phyloP scores from a whole-genome alignment of 2,329 filamentous ascomycete genomes.

The Rasamsonia emersonii region DNA sequence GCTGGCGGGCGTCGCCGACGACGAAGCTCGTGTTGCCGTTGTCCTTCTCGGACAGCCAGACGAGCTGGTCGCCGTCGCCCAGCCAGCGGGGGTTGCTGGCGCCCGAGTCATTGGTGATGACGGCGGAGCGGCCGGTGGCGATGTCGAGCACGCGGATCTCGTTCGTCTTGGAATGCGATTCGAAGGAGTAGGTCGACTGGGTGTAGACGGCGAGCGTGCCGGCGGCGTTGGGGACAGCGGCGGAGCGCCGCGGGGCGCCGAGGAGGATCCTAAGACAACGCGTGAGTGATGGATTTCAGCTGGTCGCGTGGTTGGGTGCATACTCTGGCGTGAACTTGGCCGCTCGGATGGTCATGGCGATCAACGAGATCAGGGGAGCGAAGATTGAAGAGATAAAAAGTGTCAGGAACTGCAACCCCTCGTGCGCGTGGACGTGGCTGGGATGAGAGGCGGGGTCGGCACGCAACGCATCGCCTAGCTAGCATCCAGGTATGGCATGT shows the following conservation, averaged over 20 bases:
- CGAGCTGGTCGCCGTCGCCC: constrained; percentile 32
- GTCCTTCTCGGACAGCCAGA: constrained; percentile 38
- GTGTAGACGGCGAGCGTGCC: constrained; percentile 42
- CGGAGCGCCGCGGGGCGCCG: constrained; percentile 38
- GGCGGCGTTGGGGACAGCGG: constrained; percentile 35
- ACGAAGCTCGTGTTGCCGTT: constrained; percentile 41
- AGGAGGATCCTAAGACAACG: constrained; percentile 32
- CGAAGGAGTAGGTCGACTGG: constrained; percentile 43
- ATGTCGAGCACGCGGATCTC: constrained; percentile 40
- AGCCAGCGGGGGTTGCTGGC: constrained; percentile 41
- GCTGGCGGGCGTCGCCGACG: constrained; percentile 32
- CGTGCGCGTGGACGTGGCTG: too few relatives aligned
- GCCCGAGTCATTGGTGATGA: constrained; percentile 37
- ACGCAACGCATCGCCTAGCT: too few relatives aligned
- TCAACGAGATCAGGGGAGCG: background rate
- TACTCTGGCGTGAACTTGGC: constrained; percentile 37
- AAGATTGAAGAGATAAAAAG: too few relatives aligned
- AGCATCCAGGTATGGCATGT: too few relatives aligned
- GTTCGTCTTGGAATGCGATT: constrained; percentile 38
- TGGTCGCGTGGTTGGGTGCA: constrained; percentile 9
- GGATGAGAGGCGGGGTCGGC: too few relatives aligned
- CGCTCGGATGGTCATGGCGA: constrained; percentile 29
- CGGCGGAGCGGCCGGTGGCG: constrained; percentile 28
- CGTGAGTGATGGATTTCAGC: background rate
- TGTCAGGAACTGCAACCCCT: too few relatives aligned